These are phyloP conservation scores for Vaccinium corymbosum DNA, from an alignment of 148 eudicot genomes.

Conservation along the genomic window DNA sequence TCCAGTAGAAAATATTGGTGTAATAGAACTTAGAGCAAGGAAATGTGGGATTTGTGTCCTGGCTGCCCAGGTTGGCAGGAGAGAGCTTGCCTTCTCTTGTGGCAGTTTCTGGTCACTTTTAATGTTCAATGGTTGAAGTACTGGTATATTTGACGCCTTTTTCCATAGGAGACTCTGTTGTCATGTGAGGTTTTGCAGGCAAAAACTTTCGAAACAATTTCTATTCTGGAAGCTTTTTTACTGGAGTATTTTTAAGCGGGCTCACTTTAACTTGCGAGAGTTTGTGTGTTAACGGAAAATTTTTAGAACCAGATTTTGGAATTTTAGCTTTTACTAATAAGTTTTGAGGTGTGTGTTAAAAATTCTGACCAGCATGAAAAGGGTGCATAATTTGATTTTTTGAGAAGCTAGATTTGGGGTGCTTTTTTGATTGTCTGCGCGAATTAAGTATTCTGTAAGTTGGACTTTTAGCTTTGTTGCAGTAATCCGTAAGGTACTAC, in stretches of 20 bases:
- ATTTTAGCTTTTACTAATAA: neutral
- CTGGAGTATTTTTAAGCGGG: neutral
- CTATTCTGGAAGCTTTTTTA: neutral
- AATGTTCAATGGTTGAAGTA: neutral
- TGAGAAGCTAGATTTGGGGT: no score
- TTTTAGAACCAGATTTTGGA: neutral
- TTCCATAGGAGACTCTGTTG: neutral
- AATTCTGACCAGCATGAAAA: neutral
- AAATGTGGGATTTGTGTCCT: conserved; percentile 30
- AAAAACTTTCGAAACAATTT: neutral
- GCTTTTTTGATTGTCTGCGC: no score
- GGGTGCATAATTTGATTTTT: neutral
- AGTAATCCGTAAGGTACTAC: neutral
- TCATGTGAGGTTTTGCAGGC: neutral
- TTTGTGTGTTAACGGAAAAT: neutral
- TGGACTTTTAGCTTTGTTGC: neutral
- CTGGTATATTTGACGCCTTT: neutral
- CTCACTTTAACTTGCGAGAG: neutral
- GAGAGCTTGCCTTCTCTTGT: conserved; percentile 80
- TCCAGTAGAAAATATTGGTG: conserved; percentile 21
- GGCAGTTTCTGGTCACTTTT: conserved; percentile 62
- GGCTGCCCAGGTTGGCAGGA: conserved; percentile 93
- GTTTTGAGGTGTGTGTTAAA: neutral
- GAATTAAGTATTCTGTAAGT: neutral
- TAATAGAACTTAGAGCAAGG: conserved; percentile 24